Evolutionary conservation across 2,329 filamentous ascomycete species (phyloP).

Genomic region (Colletotrichum sp.): DNA sequence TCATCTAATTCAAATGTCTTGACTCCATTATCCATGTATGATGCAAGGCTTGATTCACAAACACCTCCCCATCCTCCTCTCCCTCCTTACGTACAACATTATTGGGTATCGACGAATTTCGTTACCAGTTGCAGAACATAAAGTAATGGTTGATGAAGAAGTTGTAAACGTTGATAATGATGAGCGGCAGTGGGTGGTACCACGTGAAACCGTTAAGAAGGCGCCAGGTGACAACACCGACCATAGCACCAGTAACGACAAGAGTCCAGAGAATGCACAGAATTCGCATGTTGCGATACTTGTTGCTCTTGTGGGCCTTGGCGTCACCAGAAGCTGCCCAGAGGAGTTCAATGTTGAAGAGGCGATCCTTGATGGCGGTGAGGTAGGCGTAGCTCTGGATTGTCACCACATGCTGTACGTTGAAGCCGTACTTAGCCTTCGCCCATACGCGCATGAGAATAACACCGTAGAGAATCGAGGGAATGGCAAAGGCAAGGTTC

Average conservation of each 20-base stretch:
- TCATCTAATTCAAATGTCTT: background rate
- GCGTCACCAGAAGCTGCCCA: constrained; percentile 44
- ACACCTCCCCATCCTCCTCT: background rate
- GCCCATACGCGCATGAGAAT: constrained; percentile 44
- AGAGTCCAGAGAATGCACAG: constrained; percentile 42
- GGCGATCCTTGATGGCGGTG: constrained; percentile 44
- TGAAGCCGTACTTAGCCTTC: constrained; percentile 43
- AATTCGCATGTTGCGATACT: constrained; percentile 47
- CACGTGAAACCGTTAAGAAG: constrained; percentile 37
- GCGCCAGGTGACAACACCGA: constrained; percentile 38
- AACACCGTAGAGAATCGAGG: constrained; percentile 41
- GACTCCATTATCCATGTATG: constrained; percentile 9
- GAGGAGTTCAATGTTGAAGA: constrained; percentile 41
- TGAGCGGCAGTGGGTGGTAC: constrained; percentile 43
- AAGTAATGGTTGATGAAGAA: constrained; percentile 44
- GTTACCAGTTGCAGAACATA: constrained; percentile 35
- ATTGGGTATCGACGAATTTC: background rate
- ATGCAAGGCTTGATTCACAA: background rate
- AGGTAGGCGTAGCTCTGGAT: constrained; percentile 47
- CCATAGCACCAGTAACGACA: constrained; percentile 33
- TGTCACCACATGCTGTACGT: constrained; percentile 45
- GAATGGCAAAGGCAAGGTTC: constrained; percentile 47
- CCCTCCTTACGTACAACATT: background rate
- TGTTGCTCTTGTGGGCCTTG: constrained; percentile 45
- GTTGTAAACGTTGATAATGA: constrained; percentile 42